Percentiles rank a stretch among this genome's conserved stretches.
Conservation (phyloP, 2,329 filamentous ascomycete genomes). For the Passalora sequoiae region DNA sequence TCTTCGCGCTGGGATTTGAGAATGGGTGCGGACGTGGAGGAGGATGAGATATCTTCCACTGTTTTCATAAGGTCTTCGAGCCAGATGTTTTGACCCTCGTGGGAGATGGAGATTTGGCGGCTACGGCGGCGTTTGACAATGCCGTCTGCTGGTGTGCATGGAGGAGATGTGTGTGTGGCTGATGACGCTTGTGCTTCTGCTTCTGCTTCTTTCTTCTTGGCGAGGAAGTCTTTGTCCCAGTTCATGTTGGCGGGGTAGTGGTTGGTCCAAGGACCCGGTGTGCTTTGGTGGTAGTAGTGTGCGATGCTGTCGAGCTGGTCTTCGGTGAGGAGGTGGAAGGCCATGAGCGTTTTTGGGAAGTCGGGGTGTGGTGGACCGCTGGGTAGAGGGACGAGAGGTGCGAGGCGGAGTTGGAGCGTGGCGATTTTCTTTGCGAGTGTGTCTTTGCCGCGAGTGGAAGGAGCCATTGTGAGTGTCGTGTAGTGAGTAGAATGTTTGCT, state of each 20-base stretch:
- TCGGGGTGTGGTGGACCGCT: constrained; percentile 59
- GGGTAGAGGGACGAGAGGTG: constrained; percentile 55
- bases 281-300: constrained; percentile 67
- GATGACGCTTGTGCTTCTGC: no score
- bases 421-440: constrained; percentile 56
- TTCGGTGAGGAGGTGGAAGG: constrained; percentile 70
- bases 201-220: no score
- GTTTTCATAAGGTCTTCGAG: constrained; percentile 28
- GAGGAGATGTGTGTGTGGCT: constrained; percentile 7
- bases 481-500: no score
- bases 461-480: constrained; percentile 25
- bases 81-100: constrained; percentile 23
- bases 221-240: constrained; percentile 50
- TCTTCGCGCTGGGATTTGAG: constrained; percentile 3
- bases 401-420: constrained; percentile 61
- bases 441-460: constrained; percentile 29
- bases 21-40: no score
- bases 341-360: constrained; percentile 63
- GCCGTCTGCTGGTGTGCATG: no score
- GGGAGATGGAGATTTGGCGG: constrained; percentile 11
- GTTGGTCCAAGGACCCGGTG: constrained; percentile 49
- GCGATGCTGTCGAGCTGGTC: constrained; percentile 64
- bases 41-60: constrained; percentile 39
- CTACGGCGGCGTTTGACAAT: constrained; percentile 14
- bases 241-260: constrained; percentile 65